Conservation (phyloP, 2,329 filamentous ascomycete species). For the Botrytis elliptica region DNA sequence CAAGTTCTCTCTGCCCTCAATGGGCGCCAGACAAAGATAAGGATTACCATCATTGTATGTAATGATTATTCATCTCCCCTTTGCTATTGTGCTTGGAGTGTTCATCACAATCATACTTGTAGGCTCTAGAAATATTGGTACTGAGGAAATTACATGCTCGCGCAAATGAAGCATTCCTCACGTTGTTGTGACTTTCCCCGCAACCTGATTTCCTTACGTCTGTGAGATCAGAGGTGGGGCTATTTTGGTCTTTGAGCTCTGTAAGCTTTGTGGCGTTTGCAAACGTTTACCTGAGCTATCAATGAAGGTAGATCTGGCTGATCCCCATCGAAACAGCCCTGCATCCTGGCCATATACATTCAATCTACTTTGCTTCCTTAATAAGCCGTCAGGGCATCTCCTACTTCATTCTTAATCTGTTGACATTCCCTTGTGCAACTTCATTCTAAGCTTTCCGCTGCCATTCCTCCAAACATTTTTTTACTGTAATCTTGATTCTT, state of each 20-base stretch:
- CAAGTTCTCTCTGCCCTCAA: not conserved
- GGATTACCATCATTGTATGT: not conserved
- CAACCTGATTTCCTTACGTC: slow-evolving; percentile 32
- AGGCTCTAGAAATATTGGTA: slow-evolving; percentile 3
- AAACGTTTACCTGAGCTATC: slow-evolving; percentile 25
- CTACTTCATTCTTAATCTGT: slow-evolving; percentile 38
- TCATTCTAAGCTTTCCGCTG: slow-evolving; percentile 26
- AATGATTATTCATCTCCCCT: not conserved
- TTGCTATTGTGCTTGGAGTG: not conserved
- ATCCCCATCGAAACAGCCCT: slow-evolving; percentile 32
- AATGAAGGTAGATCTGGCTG: slow-evolving; percentile 26
- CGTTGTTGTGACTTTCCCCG: slow-evolving; percentile 26
- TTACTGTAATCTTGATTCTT: slow-evolving; percentile 38
- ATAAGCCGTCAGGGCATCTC: slow-evolving; percentile 33
- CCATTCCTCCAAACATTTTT: slow-evolving; percentile 40
- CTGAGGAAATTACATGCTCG: slow-evolving; percentile 30
- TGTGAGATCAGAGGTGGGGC: slow-evolving; percentile 16
- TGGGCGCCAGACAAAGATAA: slow-evolving; percentile 2
- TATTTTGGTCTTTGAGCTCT: slow-evolving; percentile 18
- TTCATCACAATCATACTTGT: not conserved
- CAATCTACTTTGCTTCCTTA: slow-evolving; percentile 27
- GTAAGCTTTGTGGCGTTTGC: slow-evolving; percentile 25
- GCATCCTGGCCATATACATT: slow-evolving; percentile 25
- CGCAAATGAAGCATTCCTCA: slow-evolving; percentile 38
- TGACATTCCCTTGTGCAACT: slow-evolving; percentile 35